Base-by-base conservation (phyloP, 192 early-diverging fungal species). In the Phycomyces blakesleeanus region DNA sequence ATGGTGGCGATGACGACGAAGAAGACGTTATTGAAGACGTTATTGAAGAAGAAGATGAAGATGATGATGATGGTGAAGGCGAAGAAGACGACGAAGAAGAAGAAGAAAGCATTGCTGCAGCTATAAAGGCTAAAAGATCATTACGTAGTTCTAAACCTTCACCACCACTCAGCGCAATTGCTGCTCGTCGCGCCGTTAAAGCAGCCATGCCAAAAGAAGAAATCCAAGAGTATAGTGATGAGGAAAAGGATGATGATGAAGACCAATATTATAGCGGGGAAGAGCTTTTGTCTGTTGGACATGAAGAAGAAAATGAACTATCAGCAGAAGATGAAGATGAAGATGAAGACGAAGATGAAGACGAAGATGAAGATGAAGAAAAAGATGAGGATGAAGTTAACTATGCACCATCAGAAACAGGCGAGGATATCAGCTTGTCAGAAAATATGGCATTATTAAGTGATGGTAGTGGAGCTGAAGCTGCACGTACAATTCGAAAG, bases 301-400 rank as follows among this genome's bases (percentile, higher is more conserved):
- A 47, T 3, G 44, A 47, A 47, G 40, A 41, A 41, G 44, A 47
- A 3, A 18, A 12, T 14, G 44, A 18, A 47, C 1, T n/a, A 12
- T 2, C 12, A 47, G 41, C 59, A 42, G 54, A 47, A 11, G 55
- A 54, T n/a, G 64, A 72, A 10, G 70, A 72, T n/a, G 51, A 63
- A 22, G 61, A 54, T 24, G 20, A 29, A 47, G 21, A n/a, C n/a
- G n/a, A n/a, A n/a, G n/a, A 47, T 3, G 44, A 47, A 47, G 40
- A 41, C 6, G 44, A 47, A 3, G 11, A 12, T 14, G 44, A 18
- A 47, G n/a, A n/a, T n/a, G n/a, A n/a, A n/a, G n/a, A n/a, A 51
- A 63, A 71, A 52, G 56, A 57, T n/a, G 51, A 63, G 24, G 61
- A 54, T 24, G 20, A 29, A 47, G 21, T 40, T 15, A 7, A 47